A percentile compares a stretch with the other conserved stretches of the same genome.
These are phyloP conservation scores for Populus deltoides DNA, from an alignment of 345 rosid genomes.

Conservation along the genomic window DNA sequence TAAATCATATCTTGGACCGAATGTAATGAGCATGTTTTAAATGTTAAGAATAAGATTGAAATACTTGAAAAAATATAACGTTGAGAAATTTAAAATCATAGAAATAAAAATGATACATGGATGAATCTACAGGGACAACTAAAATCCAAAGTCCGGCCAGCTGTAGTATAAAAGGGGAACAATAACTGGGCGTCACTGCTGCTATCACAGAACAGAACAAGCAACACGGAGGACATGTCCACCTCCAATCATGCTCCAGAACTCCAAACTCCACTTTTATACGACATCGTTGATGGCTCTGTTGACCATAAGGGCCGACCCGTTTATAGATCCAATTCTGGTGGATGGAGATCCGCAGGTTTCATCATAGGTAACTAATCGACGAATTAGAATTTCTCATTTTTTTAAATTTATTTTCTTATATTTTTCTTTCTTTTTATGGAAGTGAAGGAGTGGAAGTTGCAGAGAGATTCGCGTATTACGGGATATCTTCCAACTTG, in stretches of 20 bases:
- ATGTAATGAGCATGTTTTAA: too few species aligned
- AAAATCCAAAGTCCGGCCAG: too few species aligned
- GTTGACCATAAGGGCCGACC: conserved; percentile 14
- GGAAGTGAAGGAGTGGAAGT: conserved; percentile 16
- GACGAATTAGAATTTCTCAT: not conserved
- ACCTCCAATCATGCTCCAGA: not conserved
- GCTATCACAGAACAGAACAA: not conserved
- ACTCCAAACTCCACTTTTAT: conserved; percentile 8
- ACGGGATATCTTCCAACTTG: conserved; percentile 21
- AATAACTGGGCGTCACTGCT: too few species aligned
- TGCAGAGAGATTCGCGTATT: conserved; percentile 24
- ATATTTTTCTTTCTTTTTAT: not conserved
- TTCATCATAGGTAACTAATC: not conserved
- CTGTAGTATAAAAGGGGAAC: too few species aligned
- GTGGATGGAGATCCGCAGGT: conserved; percentile 22
- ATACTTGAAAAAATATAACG: too few species aligned
- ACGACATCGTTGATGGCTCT: conserved; percentile 20
- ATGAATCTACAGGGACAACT: too few species aligned
- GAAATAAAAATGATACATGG: too few species aligned
- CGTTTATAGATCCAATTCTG: conserved; percentile 14
- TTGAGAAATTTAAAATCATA: too few species aligned
- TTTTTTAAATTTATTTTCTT: not conserved
- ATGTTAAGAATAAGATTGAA: too few species aligned
- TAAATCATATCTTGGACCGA: too few species aligned
- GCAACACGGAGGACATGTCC: not conserved